Evolutionary conservation across 2,329 filamentous ascomycete species (phyloP).

Genomic region (Chrysosporium queenslandicum): DNA sequence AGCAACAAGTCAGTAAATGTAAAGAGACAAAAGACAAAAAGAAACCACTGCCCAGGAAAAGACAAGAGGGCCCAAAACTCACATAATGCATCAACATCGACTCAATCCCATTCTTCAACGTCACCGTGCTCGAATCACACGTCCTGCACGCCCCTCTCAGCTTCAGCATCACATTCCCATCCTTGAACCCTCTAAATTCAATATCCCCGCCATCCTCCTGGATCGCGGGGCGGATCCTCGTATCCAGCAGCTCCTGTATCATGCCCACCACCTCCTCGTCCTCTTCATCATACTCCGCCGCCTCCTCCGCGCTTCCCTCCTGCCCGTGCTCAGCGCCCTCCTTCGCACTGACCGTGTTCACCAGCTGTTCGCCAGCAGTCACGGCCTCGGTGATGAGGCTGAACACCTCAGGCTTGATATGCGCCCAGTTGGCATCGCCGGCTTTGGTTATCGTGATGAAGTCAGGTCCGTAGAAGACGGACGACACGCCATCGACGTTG

Average conservation of each 20-base stretch:
- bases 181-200: conserved; percentile 80
- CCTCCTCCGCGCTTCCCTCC: conserved; percentile 47
- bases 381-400: conserved; percentile 88
- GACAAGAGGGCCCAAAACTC: conserved; percentile 34
- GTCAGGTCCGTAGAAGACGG: conserved; percentile 86
- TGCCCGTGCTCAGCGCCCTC: conserved; percentile 37
- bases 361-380: conserved; percentile 70
- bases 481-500: conserved; percentile 87
- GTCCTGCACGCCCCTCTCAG: conserved; percentile 86
- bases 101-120: conserved; percentile 94
- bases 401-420: conserved; percentile 92
- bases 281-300: conserved; percentile 72
- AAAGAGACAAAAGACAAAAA: not conserved
- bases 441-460: conserved; percentile 97
- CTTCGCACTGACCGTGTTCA: conserved; percentile 55
- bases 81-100: conserved; percentile 96
- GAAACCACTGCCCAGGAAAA: not conserved
- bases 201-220: conserved; percentile 98
- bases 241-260: conserved; percentile 97
- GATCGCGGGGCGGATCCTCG: conserved; percentile 85
- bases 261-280: conserved; percentile 92
- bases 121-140: conserved; percentile 94
- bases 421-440: conserved; percentile 78
- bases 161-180: conserved; percentile 77
- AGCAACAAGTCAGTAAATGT: not conserved